phyloP scores from a whole-genome alignment of 441 rosid species.

The Pelargonium cotyledonis region DNA sequence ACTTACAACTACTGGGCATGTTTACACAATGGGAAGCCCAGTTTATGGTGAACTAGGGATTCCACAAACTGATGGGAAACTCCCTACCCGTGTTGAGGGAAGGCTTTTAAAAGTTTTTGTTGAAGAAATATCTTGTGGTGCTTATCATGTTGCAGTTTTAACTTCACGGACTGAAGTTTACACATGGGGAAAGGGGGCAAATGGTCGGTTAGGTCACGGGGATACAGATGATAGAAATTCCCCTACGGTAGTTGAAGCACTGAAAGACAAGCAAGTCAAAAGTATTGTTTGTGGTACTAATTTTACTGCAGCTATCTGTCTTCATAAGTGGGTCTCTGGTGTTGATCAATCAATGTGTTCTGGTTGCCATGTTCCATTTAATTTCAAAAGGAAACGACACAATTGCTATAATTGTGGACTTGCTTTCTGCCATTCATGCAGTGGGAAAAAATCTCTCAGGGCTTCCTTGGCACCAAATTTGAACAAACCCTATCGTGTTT shows the following conservation, averaged over 20 bases:
- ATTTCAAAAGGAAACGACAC: conserved; percentile 87
- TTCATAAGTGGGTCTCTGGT: conserved; percentile 89
- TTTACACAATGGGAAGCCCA: conserved; percentile 90
- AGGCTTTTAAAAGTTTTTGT: conserved; percentile 73
- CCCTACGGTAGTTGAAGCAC: conserved; percentile 72
- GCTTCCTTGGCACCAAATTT: conserved; percentile 98
- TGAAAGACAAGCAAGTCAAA: conserved; percentile 94
- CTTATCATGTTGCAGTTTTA: conserved; percentile 87
- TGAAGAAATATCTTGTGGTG: conserved; percentile 90
- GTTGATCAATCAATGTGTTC: conserved; percentile 97
- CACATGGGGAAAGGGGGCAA: conserved; percentile 97
- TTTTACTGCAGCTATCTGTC: conserved; percentile 88
- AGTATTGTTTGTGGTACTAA: conserved; percentile 79
- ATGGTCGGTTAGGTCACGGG: conserved; percentile 93
- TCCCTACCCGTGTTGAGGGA: conserved; percentile 79
- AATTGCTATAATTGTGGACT: conserved; percentile 94
- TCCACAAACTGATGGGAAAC: conserved; percentile 76
- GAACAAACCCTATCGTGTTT: conserved; percentile 76
- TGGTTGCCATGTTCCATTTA: conserved; percentile 85
- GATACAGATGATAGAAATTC: conserved; percentile 78
- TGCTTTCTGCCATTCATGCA: conserved; percentile 85
- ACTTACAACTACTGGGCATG: conserved; percentile 75
- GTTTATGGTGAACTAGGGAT: conserved; percentile 93
- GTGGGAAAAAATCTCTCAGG: conserved; percentile 71
- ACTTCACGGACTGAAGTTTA: conserved; percentile 91